phyloP scores from a whole-genome alignment of 331 rosid species.

The Stylosanthes scabra region DNA sequence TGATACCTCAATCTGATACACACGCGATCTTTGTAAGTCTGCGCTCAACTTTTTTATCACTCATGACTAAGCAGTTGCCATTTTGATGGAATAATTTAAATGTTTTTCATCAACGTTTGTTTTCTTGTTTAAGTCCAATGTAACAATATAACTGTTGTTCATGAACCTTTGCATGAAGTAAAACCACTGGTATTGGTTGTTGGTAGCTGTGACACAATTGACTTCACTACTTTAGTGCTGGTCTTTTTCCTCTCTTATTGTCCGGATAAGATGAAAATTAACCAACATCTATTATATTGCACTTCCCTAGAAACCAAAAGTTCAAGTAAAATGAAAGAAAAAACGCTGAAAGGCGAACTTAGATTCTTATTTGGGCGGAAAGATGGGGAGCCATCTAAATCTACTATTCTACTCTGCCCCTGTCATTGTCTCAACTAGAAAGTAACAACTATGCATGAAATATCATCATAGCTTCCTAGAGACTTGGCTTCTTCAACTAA shows the following conservation, averaged over 20 bases:
- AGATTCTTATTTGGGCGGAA: no score
- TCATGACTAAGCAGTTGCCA: neutral
- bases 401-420: no score
- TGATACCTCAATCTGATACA: neutral
- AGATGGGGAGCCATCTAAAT: no score
- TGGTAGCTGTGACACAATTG: neutral
- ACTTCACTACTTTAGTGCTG: neutral
- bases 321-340: no score
- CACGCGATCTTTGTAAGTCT: neutral
- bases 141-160: neutral
- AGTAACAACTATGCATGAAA: conserved; percentile 62
- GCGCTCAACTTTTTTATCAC: neutral
- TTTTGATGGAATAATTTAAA: conserved; percentile 14
- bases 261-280: no score
- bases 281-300: no score
- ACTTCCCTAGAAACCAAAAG: no score
- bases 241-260: neutral
- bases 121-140: neutral
- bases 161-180: neutral
- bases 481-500: conserved; percentile 48
- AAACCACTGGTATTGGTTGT: neutral
- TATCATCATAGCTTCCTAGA: conserved; percentile 56
- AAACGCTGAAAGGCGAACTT: no score
- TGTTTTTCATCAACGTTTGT: no score
- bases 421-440: conserved; percentile 37